Conservation (phyloP, 2,329 filamentous ascomycete species). For the Neopestalotiopsis sp. region DNA sequence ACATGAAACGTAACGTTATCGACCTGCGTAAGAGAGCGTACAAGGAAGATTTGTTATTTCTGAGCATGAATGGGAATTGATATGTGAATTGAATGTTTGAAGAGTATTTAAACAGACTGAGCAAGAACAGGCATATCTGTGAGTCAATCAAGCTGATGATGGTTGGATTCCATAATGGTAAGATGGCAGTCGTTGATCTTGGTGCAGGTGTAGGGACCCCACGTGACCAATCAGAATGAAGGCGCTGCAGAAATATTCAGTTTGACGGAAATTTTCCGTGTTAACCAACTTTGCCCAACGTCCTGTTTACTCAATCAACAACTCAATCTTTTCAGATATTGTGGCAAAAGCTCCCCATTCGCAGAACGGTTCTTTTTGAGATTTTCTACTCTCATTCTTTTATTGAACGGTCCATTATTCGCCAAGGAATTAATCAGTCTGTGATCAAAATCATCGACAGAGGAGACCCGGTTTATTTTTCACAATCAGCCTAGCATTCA, state of each 20-base stretch:
- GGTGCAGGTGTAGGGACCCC: background rate
- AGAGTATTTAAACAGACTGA: too few species aligned
- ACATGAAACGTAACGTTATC: conserved; percentile 10
- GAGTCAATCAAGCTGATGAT: background rate
- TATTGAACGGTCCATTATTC: background rate
- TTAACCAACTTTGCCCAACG: background rate
- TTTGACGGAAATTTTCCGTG: conserved; percentile 2
- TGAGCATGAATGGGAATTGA: background rate
- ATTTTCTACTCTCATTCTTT: background rate
- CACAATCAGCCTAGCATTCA: background rate
- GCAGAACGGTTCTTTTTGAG: background rate
- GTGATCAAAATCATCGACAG: background rate
- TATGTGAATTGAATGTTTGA: too few species aligned
- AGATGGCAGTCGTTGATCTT: background rate
- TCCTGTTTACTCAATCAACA: background rate
- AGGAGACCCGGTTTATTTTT: background rate
- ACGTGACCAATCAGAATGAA: conserved; percentile 12
- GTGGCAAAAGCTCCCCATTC: background rate
- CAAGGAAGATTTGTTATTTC: background rate
- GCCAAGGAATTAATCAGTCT: background rate
- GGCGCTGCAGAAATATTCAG: conserved; percentile 1
- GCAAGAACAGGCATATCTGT: background rate
- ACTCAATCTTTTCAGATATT: background rate
- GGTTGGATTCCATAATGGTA: background rate
- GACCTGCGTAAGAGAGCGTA: background rate